Conservation (phyloP, 768 basidiomycete species). For the Trametes villosa region DNA sequence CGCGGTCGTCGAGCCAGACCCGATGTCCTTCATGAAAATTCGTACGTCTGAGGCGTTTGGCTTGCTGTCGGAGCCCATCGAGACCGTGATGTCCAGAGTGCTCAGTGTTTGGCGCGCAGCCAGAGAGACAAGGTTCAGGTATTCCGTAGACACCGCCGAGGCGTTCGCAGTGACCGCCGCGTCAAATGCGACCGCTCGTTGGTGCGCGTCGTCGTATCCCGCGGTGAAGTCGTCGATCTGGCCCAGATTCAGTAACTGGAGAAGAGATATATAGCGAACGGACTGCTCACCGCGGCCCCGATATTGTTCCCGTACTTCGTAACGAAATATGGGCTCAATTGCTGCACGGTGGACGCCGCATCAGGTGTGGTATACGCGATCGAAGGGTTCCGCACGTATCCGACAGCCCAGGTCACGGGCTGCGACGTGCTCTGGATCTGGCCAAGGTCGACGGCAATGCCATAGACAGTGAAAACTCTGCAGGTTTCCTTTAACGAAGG, state of each 20-base stretch:
- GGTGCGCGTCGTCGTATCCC: constrained; percentile 26
- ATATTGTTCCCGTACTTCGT: constrained; percentile 7
- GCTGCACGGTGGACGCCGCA: constrained; percentile 15
- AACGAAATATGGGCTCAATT: constrained; percentile 26
- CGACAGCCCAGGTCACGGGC: constrained; percentile 35
- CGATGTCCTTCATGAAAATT: constrained; percentile 25
- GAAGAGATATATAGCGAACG: too few relatives aligned
- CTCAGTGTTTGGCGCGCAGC: constrained; percentile 33
- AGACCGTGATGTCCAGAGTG: constrained; percentile 34
- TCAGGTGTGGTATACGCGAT: constrained; percentile 26
- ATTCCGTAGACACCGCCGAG: constrained; percentile 25
- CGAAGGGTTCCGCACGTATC: constrained; percentile 32
- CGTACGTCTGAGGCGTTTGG: constrained; percentile 33
- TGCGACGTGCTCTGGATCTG: constrained; percentile 20
- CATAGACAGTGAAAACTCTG: constrained; percentile 28
- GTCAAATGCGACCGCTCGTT: constrained; percentile 25
- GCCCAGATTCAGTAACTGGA: too few relatives aligned
- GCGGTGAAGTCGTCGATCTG: constrained; percentile 28
- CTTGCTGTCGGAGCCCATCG: constrained; percentile 15
- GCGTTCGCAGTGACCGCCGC: constrained; percentile 28
- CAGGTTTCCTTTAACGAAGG: not conserved
- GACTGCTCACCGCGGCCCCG: not conserved
- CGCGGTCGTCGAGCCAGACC: not conserved
- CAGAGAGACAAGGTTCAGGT: constrained; percentile 32
- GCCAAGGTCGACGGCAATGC: constrained; percentile 34